These are phyloP conservation scores for Thamnidium elegans DNA, from an alignment of 192 early-diverging fungal species.

Conservation along the genomic window DNA sequence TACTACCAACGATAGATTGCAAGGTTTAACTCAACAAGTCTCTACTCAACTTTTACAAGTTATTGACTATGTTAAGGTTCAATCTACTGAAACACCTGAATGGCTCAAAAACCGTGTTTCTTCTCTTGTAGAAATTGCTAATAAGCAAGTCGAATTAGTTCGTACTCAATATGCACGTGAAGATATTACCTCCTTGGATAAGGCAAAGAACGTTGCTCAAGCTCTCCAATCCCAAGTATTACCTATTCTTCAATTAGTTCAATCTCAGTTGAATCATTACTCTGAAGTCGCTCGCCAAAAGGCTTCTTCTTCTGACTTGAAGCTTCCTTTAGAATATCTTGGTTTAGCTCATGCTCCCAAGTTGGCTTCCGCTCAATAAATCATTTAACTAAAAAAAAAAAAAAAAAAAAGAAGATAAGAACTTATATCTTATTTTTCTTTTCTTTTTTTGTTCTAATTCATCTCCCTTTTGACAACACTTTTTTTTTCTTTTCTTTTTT, in stretches of 20 bases:
- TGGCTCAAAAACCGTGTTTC: slow-evolving; percentile 44
- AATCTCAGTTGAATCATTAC: slow-evolving; percentile 33
- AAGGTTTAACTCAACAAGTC: slow-evolving; percentile 27
- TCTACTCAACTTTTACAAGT: slow-evolving; percentile 34
- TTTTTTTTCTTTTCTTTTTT: neutral
- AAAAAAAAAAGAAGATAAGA: too few species aligned
- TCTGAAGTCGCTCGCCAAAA: slow-evolving; percentile 26
- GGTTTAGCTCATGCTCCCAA: slow-evolving; percentile 23
- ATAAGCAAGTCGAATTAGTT: slow-evolving; percentile 43
- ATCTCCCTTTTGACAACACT: neutral
- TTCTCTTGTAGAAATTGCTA: slow-evolving; percentile 43
- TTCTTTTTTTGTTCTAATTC: too few species aligned
- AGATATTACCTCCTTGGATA: slow-evolving; percentile 47
- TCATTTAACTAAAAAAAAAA: too few species aligned
- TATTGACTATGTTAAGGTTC: slow-evolving; percentile 41
- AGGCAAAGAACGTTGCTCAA: slow-evolving; percentile 52
- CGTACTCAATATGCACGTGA: slow-evolving; percentile 40
- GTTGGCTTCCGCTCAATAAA: slow-evolving; percentile 12
- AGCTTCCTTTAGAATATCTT: slow-evolving; percentile 27
- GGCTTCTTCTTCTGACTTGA: slow-evolving; percentile 27
- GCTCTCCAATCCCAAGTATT: slow-evolving; percentile 48
- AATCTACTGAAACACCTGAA: slow-evolving; percentile 41
- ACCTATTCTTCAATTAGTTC: slow-evolving; percentile 45
- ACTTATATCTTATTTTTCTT: too few species aligned
- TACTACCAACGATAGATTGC: slow-evolving; percentile 22